These are phyloP conservation scores for Dicorynia guianensis DNA, from an alignment of 306 rosid genomes.

Conservation along the genomic window DNA sequence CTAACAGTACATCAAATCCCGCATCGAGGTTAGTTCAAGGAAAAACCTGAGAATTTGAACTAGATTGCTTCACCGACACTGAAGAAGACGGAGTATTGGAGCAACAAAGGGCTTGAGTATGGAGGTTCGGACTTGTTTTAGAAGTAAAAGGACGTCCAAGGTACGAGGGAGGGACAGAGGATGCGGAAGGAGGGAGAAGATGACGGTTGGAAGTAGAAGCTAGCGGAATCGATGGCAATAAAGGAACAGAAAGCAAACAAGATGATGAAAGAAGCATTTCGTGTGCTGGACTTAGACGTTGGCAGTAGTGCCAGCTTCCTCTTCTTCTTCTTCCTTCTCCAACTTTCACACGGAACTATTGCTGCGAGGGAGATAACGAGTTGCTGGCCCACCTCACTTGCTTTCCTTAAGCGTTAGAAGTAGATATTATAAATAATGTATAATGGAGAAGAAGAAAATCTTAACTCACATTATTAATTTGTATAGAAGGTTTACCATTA, in stretches of 20 bases:
- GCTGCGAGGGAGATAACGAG: no score
- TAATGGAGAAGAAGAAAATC: no score
- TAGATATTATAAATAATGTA: no score
- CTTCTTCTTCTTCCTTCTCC: neutral
- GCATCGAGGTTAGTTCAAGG: neutral
- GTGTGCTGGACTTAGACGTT: neutral
- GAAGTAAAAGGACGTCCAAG: slow-evolving; percentile 39
- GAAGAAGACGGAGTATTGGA: slow-evolving; percentile 49
- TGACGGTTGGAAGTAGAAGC: slow-evolving; percentile 37
- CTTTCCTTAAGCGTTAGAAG: no score
- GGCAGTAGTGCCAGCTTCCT: neutral
- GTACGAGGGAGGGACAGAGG: slow-evolving; percentile 40
- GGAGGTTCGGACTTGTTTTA: slow-evolving; percentile 33
- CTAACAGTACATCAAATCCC: no score
- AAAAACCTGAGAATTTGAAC: slow-evolving; percentile 69
- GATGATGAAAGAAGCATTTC: slow-evolving; percentile 55
- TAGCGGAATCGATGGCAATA: slow-evolving; percentile 24
- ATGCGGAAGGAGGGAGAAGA: slow-evolving; percentile 39
- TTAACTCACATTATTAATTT: no score
- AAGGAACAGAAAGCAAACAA: slow-evolving; percentile 24
- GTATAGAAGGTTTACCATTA: no score
- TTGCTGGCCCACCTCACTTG: no score
- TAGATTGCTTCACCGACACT: slow-evolving; percentile 45
- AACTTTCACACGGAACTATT: no score
- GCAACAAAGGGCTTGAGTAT: slow-evolving; percentile 45